Percentiles rank a stretch among this genome's conserved stretches.
Evolutionary conservation across 192 early-diverging fungal species (phyloP).

Genomic region (Umbelopsis ramanniana): DNA sequence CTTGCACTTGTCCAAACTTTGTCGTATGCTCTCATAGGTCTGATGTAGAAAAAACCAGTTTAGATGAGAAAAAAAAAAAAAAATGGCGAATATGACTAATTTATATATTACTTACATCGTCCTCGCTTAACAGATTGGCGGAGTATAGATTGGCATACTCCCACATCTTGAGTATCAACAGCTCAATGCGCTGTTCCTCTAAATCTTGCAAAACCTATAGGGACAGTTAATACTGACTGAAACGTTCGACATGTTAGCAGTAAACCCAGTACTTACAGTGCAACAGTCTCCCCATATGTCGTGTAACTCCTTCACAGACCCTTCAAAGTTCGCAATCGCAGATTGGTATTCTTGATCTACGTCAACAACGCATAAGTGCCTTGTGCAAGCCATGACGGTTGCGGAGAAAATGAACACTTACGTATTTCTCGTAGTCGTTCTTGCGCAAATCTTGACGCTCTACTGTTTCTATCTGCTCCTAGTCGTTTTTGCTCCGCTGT

Average conservation of each 20-base stretch:
- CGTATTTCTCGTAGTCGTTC: conserved; percentile 15
- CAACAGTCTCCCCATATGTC: not conserved
- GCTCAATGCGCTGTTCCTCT: conserved; percentile 15
- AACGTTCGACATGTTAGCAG: too few relatives aligned
- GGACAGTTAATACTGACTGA: not conserved
- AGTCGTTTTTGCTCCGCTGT: not conserved
- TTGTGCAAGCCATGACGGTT: not conserved
- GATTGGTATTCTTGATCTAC: conserved; percentile 3
- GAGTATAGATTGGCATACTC: conserved; percentile 7
- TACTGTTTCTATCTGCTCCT: not conserved
- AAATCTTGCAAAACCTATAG: not conserved
- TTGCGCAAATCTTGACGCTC: conserved; percentile 5
- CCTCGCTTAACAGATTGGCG: not conserved
- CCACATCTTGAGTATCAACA: conserved; percentile 5
- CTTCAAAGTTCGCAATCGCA: conserved; percentile 7
- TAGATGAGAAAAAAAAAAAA: not conserved
- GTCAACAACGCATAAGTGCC: not conserved
- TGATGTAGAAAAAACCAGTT: not conserved
- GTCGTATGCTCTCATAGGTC: conserved; percentile 1
- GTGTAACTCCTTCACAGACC: conserved; percentile 5
- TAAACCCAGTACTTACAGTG: not conserved
- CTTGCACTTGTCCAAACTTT: conserved; percentile 9
- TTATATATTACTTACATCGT: not conserved
- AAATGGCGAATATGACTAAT: not conserved
- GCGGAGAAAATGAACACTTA: not conserved